Evolutionary conservation across 2,329 filamentous ascomycete genomes (phyloP).

Genomic region (Trichoderma lentiforme): DNA sequence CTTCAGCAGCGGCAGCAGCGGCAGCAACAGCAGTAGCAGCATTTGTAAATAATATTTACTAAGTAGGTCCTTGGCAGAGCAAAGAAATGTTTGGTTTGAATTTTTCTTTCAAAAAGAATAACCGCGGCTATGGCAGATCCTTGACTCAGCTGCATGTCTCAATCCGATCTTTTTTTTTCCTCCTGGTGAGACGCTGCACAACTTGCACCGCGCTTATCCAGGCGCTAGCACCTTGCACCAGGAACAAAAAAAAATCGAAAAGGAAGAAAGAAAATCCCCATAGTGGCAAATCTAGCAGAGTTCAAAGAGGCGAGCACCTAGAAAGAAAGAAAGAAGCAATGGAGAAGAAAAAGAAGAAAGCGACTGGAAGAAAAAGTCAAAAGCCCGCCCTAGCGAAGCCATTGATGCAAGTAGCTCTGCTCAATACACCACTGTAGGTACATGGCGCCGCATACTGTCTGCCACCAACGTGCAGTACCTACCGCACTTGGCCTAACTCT

Average conservation of each 20-base stretch:
- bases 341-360: not conserved
- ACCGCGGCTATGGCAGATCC: not conserved
- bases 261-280: not conserved
- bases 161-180: not conserved
- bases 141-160: not conserved
- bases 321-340: not conserved
- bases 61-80: not conserved
- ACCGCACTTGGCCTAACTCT: not conserved
- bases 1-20: not conserved
- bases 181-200: not conserved
- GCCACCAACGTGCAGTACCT: not conserved
- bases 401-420: not conserved
- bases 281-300: not conserved
- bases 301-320: not conserved
- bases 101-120: not conserved
- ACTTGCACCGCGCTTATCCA: not conserved
- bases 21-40: not conserved
- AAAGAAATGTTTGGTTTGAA: too few species aligned
- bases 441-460: not conserved
- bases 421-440: not conserved
- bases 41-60: not conserved
- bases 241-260: not conserved
- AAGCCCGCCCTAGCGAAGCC: not conserved
- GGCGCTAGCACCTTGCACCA: not conserved
- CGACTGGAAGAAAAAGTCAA: not conserved